Evolutionary conservation across 345 rosid genomes (phyloP), one percentile per base, ranked within the genome.

Genomic region (Corchorus capsularis): DNA sequence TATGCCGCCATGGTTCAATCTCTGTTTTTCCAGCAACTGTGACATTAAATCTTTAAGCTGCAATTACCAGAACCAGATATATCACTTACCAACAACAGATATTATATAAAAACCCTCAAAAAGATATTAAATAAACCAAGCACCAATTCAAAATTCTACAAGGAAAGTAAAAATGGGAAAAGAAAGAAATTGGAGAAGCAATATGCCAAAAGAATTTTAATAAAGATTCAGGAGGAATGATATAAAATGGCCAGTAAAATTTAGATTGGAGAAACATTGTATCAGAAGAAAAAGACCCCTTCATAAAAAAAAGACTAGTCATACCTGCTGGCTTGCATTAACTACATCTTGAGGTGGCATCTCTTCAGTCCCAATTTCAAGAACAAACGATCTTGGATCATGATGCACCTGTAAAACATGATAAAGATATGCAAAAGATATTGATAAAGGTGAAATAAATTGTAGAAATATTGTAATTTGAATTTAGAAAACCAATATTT

Each of bases 331-430:
- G 75, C 93, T 87, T 71, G 96, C 98, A 72, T 81, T 84, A 82
- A 88, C 87, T 61, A 95, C 97, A 84, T 95, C 99, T 69, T 85
- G 96, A 68, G 97, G 92, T 61, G 99, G 98, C 89, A 95, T 76
- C 90, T 95, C 99, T 84, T 95, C 99, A 45, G 99, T 93, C 76
- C 99, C 98, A 82, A 93, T 89, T 88, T 95, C 98, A 75, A 95
- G 90, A 71, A 95, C 83, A 84, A 95, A 95, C 35, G 79, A 82
- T 79, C 98, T 90, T 32, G 89, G 81, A 57, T 79, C 79, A 63
- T 80, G 89, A 61, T 85, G 82, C 78, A 90, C 87, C 98, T 93
- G 87, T 32, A 59, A 71, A 46, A 75, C 67, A 72, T 69, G 22
- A 54, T 52, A 43, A 66, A 55, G 60, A 27, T 53, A 75, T 20